Conservation (phyloP, 768 basidiomycete genomes). For the Termitomyces heimii region DNA sequence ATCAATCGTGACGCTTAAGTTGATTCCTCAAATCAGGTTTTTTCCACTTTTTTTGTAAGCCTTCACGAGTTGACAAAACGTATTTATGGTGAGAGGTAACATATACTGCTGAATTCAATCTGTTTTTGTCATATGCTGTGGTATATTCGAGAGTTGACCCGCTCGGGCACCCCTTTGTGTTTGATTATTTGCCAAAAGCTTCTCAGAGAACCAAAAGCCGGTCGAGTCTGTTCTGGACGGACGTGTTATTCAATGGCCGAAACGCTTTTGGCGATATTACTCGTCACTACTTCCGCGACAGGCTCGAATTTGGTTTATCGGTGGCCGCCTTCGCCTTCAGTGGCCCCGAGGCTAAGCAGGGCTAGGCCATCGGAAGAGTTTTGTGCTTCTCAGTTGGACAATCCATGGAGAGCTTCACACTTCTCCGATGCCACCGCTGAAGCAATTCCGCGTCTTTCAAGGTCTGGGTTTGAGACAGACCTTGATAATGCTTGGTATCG, state of each 20-base stretch:
- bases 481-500: conserved; percentile 63
- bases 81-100: background rate
- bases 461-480: conserved; percentile 22
- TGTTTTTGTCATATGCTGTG: background rate
- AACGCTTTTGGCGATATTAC: conserved; percentile 71
- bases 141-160: background rate
- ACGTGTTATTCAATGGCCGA: conserved; percentile 55
- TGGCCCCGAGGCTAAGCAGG: conserved; percentile 65
- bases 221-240: background rate
- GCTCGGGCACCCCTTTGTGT: background rate
- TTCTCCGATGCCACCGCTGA: conserved; percentile 29
- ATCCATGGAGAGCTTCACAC: conserved; percentile 67
- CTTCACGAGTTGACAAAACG: background rate
- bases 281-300: conserved; percentile 81
- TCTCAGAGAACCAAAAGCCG: background rate
- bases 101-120: background rate
- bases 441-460: conserved; percentile 15
- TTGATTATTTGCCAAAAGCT: background rate
- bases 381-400: conserved; percentile 54
- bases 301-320: conserved; percentile 75
- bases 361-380: conserved; percentile 44
- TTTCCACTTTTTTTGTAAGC: background rate
- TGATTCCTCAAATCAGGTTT: background rate
- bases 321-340: conserved; percentile 73
- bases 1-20: background rate